Base-by-base conservation (phyloP, 2,329 filamentous ascomycete species). In the Talaromyces sp. region DNA sequence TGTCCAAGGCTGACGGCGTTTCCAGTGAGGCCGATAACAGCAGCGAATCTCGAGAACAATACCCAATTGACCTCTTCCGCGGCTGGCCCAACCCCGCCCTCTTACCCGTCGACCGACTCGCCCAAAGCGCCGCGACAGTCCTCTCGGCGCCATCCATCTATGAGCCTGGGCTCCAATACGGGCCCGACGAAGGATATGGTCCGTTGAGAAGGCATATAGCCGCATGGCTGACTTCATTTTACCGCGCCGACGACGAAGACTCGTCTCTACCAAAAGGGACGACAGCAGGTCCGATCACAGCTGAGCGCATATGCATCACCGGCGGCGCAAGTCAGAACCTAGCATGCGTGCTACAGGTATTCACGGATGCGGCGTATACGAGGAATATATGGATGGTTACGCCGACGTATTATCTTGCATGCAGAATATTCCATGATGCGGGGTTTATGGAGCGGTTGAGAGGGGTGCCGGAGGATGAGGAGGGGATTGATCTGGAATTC, bases 321-420 rank as follows among this genome's bases (percentile, higher is more conserved):
- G 92, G 92, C 50, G 93, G 93, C 16, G 93, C 93, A 2, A 91
- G 87, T 67, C 92, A 96, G 80, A 92, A 88, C 71, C 75, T 96
- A 2, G 91, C 89, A 0, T 89, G 86, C 70, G 78, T 96, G 3
- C 78, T 96, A 57, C 86, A 89, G 73, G 89, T 89, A 33, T 96
- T 89, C 71, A 90, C 91, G 0, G 93, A 96, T 73, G 89, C 91
- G 0, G 76, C 81, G 2, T 88, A 87, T 70, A 96, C 93, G 1
- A 81, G 84, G 52, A 86, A 86, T 67, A 81, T 96, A 9, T 96
- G 91, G 89, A 84, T 93, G 75, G 86, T 92, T 1, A 86, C 89
- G 21, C 93, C 93, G 4, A 89, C 88, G 54, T 96, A 96, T 72
- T 90, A 91, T 75, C 81, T 96, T n/a, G 90, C 88, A 0, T 92